phyloP scores from a whole-genome alignment of 192 early-diverging fungal genomes.

The Dimargaris xerosporica region DNA sequence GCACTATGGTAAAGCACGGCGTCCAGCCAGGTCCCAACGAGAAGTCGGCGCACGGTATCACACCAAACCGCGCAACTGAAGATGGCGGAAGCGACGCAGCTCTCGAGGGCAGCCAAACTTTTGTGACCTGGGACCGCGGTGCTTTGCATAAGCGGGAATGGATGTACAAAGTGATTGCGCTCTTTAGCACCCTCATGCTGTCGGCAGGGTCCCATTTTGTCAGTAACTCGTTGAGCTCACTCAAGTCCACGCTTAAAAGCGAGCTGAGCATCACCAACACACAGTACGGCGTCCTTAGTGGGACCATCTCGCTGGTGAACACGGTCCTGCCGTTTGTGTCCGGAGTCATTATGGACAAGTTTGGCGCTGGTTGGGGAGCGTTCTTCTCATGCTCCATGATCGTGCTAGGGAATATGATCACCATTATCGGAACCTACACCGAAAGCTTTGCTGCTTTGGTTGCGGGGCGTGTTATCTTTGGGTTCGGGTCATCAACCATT shows the following conservation, averaged over 20 bases:
- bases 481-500: conserved; percentile 27
- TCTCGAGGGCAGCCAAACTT: no score
- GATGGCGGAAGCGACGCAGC: no score
- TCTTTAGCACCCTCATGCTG: neutral
- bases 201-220: conserved; percentile 4
- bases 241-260: conserved; percentile 31
- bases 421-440: conserved; percentile 4
- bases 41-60: no score
- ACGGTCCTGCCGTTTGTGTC: conserved; percentile 29
- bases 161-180: conserved; percentile 1
- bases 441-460: neutral
- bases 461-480: conserved; percentile 24
- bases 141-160: neutral
- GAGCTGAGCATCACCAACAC: conserved; percentile 33
- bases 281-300: conserved; percentile 30
- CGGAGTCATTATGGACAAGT: conserved; percentile 33
- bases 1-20: no score
- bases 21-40: no score
- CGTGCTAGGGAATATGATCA: conserved; percentile 2
- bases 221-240: conserved; percentile 13
- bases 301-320: conserved; percentile 31
- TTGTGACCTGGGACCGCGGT: neutral
- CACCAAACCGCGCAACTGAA: no score
- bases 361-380: conserved; percentile 28
- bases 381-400: neutral